phyloP scores from a whole-genome alignment of 495 filamentous ascomycete species.

The Neurospora sp. region DNA sequence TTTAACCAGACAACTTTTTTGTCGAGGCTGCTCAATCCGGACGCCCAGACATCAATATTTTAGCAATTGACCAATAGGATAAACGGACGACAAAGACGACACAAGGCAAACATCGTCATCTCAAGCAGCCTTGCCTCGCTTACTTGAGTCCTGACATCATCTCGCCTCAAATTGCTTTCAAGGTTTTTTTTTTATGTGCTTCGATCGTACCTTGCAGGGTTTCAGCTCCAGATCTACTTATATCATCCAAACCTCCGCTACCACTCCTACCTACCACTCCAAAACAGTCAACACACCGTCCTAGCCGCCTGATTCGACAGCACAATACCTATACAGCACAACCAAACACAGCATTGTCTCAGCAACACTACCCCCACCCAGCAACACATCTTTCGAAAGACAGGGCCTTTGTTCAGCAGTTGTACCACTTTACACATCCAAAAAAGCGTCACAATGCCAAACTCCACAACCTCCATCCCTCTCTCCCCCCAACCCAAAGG shows the following conservation, averaged over 20 bases:
- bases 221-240: neutral
- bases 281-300: neutral
- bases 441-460: neutral
- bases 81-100: neutral
- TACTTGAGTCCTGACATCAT: constrained; percentile 1
- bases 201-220: neutral
- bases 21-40: neutral
- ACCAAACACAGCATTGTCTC: neutral
- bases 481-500: neutral
- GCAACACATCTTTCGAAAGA: neutral
- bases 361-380: neutral
- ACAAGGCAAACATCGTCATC: neutral
- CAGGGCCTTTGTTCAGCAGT: neutral
- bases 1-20: neutral
- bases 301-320: neutral
- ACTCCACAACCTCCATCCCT: neutral
- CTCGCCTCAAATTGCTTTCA: constrained; percentile 1
- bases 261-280: neutral
- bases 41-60: neutral
- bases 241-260: neutral
- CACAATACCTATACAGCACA: neutral
- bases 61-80: neutral
- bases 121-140: neutral
- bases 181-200: neutral
- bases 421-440: neutral